A percentile compares a stretch with the other conserved stretches of the same genome.
Conservation (phyloP, 331 rosid species). For the Quercus lobata region DNA sequence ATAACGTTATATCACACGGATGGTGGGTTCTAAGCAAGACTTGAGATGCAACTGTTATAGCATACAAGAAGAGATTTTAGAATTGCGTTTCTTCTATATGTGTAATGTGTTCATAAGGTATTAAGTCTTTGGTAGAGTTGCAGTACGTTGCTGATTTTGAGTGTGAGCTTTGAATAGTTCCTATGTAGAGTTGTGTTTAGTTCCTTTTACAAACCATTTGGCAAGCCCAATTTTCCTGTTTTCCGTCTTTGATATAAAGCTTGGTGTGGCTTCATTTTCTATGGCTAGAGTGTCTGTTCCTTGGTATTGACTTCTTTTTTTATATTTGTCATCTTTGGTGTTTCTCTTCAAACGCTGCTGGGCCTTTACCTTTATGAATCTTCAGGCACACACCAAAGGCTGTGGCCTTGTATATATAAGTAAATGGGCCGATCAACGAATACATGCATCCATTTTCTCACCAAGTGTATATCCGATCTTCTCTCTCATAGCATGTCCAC, state of each 20-base stretch:
- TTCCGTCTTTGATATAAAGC: conserved; percentile 5
- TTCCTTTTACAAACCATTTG: conserved; percentile 15
- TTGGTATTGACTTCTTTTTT: neutral
- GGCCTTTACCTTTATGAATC: neutral
- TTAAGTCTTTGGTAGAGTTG: conserved; percentile 16
- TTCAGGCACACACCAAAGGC: too few relatives aligned
- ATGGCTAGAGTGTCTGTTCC: neutral
- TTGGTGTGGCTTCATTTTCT: conserved; percentile 8
- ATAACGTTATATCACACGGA: conserved; percentile 1
- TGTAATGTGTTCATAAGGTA: conserved; percentile 20
- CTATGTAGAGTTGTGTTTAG: conserved; percentile 6
- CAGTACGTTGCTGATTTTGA: conserved; percentile 24
- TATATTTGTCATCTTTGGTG: neutral
- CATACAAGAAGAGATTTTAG: conserved; percentile 12
- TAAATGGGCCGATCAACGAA: too few relatives aligned
- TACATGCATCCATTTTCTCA: too few relatives aligned
- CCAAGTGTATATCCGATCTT: too few relatives aligned
- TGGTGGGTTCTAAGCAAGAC: conserved; percentile 7
- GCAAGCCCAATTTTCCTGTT: neutral
- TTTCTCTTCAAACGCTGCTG: neutral
- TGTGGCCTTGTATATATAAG: too few relatives aligned
- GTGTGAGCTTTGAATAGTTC: conserved; percentile 23
- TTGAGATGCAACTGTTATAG: conserved; percentile 26
- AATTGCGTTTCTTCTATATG: neutral
- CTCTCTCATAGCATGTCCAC: too few relatives aligned